Percentiles rank a stretch among this genome's conserved stretches.
These are phyloP conservation scores for Royoungia palumana DNA, from an alignment of 768 basidiomycete species.

Conservation along the genomic window DNA sequence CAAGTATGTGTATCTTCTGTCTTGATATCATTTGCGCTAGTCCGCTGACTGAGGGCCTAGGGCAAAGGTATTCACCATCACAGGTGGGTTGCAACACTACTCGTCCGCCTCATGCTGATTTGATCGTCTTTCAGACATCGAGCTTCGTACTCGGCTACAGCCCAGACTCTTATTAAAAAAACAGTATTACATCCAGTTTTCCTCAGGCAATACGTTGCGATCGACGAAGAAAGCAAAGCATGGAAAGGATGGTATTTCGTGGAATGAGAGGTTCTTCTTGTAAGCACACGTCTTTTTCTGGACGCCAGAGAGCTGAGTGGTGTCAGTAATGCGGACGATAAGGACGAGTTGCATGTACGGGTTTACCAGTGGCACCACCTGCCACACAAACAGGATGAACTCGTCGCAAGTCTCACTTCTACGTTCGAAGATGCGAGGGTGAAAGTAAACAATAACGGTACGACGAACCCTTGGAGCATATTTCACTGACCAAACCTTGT, in stretches of 20 bases:
- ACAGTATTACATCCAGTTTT: not conserved
- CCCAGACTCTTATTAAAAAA: not conserved
- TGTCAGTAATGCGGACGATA: not conserved
- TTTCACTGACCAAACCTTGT: not conserved
- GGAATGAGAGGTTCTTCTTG: not conserved
- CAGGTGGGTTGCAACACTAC: not conserved
- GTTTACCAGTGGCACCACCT: not conserved
- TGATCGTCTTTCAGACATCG: conserved; percentile 1
- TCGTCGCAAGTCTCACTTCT: too few species aligned
- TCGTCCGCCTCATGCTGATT: not conserved
- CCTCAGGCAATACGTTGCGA: not conserved
- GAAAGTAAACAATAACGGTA: not conserved
- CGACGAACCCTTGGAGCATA: too few species aligned
- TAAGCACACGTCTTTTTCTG: not conserved
- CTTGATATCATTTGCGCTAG: too few species aligned
- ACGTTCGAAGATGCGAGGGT: not conserved
- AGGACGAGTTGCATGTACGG: too few species aligned
- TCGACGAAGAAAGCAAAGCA: not conserved
- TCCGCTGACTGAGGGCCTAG: not conserved
- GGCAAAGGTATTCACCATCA: conserved; percentile 2
- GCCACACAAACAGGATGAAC: not conserved
- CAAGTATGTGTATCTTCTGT: too few species aligned
- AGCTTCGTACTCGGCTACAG: not conserved
- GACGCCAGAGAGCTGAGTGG: not conserved
- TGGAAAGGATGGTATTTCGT: not conserved